Evolutionary conservation across 306 rosid genomes (phyloP).

Genomic region (Astragalus membranaceus): DNA sequence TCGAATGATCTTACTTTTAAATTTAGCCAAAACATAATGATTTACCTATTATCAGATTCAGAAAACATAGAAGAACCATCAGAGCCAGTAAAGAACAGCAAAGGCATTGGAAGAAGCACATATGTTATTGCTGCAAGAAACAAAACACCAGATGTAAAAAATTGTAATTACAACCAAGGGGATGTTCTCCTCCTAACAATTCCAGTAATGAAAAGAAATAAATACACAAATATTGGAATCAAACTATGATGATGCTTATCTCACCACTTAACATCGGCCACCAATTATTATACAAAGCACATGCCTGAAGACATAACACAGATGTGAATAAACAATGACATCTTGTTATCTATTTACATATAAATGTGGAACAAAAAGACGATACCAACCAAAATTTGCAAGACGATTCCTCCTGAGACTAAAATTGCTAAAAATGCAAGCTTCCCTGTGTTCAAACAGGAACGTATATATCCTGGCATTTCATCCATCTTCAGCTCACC

Average conservation of each 20-base stretch:
- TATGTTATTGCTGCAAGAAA: slow-evolving; percentile 64
- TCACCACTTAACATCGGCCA: slow-evolving; percentile 97
- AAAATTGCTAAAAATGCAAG: slow-evolving; percentile 73
- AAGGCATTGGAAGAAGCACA: slow-evolving; percentile 89
- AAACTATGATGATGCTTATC: slow-evolving; percentile 5
- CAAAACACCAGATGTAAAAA: neutral
- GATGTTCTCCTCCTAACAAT: neutral
- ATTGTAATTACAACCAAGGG: neutral
- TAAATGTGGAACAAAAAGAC: slow-evolving; percentile 1
- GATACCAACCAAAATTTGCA: slow-evolving; percentile 82
- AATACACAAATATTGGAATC: neutral
- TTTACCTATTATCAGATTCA: slow-evolving; percentile 53
- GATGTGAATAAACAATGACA: slow-evolving; percentile 9
- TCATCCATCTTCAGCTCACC: slow-evolving; percentile 69
- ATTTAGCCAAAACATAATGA: neutral
- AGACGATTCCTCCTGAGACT: slow-evolving; percentile 79
- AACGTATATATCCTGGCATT: slow-evolving; percentile 57
- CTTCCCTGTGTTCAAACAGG: slow-evolving; percentile 67
- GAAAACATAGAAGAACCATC: slow-evolving; percentile 41
- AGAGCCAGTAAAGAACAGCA: slow-evolving; percentile 69
- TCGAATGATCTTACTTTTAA: neutral
- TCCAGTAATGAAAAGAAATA: neutral
- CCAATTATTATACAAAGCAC: slow-evolving; percentile 90
- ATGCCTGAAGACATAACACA: slow-evolving; percentile 61
- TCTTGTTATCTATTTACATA: neutral